Percentiles rank a stretch among this genome's conserved stretches.
These are phyloP conservation scores for Rhododendron vialii DNA, from an alignment of 148 eudicot genomes.

Conservation along the genomic window DNA sequence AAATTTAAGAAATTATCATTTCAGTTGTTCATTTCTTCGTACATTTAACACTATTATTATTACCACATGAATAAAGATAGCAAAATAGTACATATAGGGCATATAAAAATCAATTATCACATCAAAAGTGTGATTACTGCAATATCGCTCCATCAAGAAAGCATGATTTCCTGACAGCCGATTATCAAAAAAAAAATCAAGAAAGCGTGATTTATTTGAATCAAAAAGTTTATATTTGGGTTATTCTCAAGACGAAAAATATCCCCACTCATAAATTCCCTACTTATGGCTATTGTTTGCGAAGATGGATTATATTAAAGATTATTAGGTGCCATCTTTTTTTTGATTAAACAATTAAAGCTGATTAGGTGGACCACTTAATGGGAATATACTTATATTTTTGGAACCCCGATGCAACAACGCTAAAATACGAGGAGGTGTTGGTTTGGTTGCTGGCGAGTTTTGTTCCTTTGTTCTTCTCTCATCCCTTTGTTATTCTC, in stretches of 20 bases:
- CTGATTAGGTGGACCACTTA: constrained; percentile 1
- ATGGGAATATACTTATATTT: neutral
- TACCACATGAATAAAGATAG: too few relatives aligned
- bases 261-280: neutral
- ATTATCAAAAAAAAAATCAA: neutral
- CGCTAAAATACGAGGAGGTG: constrained; percentile 14
- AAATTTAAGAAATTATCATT: too few relatives aligned
- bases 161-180: neutral
- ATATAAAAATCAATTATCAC: neutral
- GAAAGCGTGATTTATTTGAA: neutral
- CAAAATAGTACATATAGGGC: neutral
- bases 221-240: too few relatives aligned
- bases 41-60: too few relatives aligned
- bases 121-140: neutral
- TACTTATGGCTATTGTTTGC: neutral
- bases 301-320: neutral
- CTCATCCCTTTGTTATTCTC: neutral
- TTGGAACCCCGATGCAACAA: neutral
- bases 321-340: constrained; percentile 1
- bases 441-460: constrained; percentile 3
- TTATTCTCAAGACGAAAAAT: neutral
- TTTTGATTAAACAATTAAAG: neutral
- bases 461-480: constrained; percentile 1
- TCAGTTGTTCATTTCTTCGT: too few relatives aligned
- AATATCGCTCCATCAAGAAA: neutral